A percentile compares a stretch with the other conserved stretches of the same genome.
Evolutionary conservation across 106 monocot species (phyloP).

Genomic region (Apostasia shenzhenica): DNA sequence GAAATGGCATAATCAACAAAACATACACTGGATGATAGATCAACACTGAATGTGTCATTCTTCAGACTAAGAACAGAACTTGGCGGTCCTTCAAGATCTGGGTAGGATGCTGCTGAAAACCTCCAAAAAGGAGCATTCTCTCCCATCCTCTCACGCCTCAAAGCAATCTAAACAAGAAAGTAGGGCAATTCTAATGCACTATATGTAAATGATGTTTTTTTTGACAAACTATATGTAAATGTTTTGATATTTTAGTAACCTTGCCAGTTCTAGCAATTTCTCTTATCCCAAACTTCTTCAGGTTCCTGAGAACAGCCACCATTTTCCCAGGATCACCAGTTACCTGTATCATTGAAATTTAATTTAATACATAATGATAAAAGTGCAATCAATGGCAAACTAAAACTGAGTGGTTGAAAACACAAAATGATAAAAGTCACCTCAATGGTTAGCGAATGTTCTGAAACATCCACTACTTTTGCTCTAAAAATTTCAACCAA

Average conservation of each 20-base stretch:
- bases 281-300: constrained; percentile 85
- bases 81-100: constrained; percentile 54
- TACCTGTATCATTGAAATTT: constrained; percentile 43
- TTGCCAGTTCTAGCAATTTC: constrained; percentile 98
- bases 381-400: background rate
- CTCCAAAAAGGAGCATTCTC: constrained; percentile 86
- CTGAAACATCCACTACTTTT: constrained; percentile 84
- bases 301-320: constrained; percentile 63
- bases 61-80: constrained; percentile 23
- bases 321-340: constrained; percentile 99
- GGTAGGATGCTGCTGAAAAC: constrained; percentile 95
- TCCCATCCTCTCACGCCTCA: constrained; percentile 89
- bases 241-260: constrained; percentile 26
- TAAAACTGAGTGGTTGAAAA: background rate
- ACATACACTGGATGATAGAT: constrained; percentile 52
- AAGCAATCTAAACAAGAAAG: constrained; percentile 59
- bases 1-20: background rate
- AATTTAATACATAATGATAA: background rate
- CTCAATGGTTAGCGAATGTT: constrained; percentile 77
- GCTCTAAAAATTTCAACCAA: constrained; percentile 88
- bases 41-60: constrained; percentile 16
- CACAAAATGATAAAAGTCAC: constrained; percentile 21
- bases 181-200: background rate
- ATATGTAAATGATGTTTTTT: background rate
- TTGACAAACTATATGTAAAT: background rate